These are phyloP conservation scores for Pezicula radicicola DNA, from an alignment of 2,329 filamentous ascomycete species.

Conservation along the genomic window DNA sequence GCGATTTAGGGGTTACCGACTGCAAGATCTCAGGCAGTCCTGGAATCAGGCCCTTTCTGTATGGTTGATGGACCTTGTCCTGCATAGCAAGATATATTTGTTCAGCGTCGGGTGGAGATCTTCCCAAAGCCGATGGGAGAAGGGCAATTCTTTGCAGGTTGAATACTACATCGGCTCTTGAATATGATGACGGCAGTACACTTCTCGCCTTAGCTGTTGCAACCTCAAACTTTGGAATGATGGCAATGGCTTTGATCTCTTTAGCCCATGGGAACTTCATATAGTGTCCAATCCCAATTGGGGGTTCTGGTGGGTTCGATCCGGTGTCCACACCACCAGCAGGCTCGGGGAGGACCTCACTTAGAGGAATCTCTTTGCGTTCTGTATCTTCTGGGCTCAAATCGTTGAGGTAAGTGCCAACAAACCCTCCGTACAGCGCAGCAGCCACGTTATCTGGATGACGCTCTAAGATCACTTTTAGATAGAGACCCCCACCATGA, in stretches of 20 bases:
- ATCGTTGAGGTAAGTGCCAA: slow-evolving; percentile 94
- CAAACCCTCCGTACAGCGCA: slow-evolving; percentile 92
- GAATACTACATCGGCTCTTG: slow-evolving; percentile 80
- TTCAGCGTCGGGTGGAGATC: slow-evolving; percentile 85
- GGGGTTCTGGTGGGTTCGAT: slow-evolving; percentile 81
- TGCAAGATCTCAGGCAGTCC: slow-evolving; percentile 87
- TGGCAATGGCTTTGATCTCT: slow-evolving; percentile 94
- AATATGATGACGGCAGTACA: slow-evolving; percentile 78
- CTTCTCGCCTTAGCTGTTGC: slow-evolving; percentile 88
- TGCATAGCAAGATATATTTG: slow-evolving; percentile 98
- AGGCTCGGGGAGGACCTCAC: slow-evolving; percentile 86
- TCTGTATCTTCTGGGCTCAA: slow-evolving; percentile 85
- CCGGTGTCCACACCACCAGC: slow-evolving; percentile 92
- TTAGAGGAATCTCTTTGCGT: slow-evolving; percentile 88
- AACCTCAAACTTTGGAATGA: slow-evolving; percentile 94
- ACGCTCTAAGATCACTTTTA: slow-evolving; percentile 50
- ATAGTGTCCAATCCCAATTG: slow-evolving; percentile 89
- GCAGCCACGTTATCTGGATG: slow-evolving; percentile 95
- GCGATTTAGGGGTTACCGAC: slow-evolving; percentile 82
- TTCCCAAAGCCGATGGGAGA: slow-evolving; percentile 82
- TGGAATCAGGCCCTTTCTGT: slow-evolving; percentile 87
- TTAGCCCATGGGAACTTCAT: slow-evolving; percentile 92
- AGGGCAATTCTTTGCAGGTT: slow-evolving; percentile 94
- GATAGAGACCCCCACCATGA: not conserved
- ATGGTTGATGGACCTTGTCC: slow-evolving; percentile 96